Evolutionary conservation across 768 basidiomycete species (phyloP).

Genomic region (Panaeolus cyanescens): DNA sequence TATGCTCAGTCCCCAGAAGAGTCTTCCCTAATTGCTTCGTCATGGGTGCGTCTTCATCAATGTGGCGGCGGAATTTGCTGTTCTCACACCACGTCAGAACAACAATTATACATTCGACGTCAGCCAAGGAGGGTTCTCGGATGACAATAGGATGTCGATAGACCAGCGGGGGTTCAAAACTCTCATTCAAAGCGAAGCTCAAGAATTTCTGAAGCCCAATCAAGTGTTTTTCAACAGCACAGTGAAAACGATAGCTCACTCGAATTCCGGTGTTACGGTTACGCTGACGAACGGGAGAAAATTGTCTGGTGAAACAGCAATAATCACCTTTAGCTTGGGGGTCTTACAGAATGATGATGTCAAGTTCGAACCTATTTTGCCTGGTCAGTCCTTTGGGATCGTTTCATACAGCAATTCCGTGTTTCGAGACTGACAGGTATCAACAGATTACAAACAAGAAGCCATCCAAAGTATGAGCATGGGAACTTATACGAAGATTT

Average conservation of each 20-base stretch:
- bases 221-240: constrained; percentile 54
- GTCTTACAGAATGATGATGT: constrained; percentile 70
- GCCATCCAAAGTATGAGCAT: constrained; percentile 64
- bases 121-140: constrained; percentile 59
- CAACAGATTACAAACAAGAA: constrained; percentile 52
- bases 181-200: constrained; percentile 57
- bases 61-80: too few species aligned
- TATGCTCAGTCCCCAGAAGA: constrained; percentile 63
- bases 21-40: constrained; percentile 62
- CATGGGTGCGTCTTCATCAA: constrained; percentile 50
- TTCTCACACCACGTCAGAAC: constrained; percentile 38
- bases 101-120: constrained; percentile 62
- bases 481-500: constrained; percentile 72
- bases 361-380: constrained; percentile 53
- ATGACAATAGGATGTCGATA: constrained; percentile 50
- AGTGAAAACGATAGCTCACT: constrained; percentile 49
- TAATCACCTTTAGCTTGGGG: constrained; percentile 71
- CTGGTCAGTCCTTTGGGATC: constrained; percentile 29
- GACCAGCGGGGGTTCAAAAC: constrained; percentile 66
- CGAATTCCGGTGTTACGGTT: constrained; percentile 44
- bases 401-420: background rate
- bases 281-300: constrained; percentile 42
- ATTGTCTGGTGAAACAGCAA: constrained; percentile 55
- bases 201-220: constrained; percentile 45
- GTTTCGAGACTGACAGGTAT: background rate